A percentile compares a stretch with the other conserved stretches of the same genome.
Conservation (phyloP, 1,139 yeast genomes). For the Saccharomycopsis phalli region DNA sequence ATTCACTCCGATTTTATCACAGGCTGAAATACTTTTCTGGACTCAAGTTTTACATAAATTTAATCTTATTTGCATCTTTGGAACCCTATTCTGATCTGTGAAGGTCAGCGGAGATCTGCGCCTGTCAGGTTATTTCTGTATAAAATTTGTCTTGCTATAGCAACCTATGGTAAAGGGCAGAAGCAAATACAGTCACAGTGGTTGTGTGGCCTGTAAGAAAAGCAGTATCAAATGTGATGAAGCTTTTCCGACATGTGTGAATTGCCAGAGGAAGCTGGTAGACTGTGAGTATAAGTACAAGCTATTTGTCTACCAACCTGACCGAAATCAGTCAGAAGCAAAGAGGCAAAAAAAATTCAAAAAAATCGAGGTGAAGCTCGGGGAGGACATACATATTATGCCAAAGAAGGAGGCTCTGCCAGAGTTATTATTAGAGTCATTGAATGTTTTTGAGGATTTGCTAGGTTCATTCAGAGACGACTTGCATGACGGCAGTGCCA, state of each 20-base stretch:
- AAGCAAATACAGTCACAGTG: conserved; percentile 12
- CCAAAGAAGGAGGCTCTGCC: conserved; percentile 4
- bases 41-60: no score
- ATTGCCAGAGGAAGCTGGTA: conserved; percentile 8
- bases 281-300: conserved; percentile 16
- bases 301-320: conserved; percentile 16
- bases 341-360: conserved; percentile 5
- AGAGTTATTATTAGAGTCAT: background rate
- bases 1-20: no score
- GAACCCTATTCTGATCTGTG: no score
- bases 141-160: no score
- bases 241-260: conserved; percentile 7
- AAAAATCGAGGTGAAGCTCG: conserved; percentile 5
- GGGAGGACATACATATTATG: conserved; percentile 11
- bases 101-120: no score
- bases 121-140: no score
- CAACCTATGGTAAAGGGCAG: no score
- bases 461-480: conserved; percentile 1
- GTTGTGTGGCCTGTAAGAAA: conserved; percentile 14
- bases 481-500: conserved; percentile 1
- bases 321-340: conserved; percentile 1
- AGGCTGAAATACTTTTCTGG: no score
- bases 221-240: conserved; percentile 17
- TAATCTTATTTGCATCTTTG: no score
- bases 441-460: conserved; percentile 2